These are phyloP conservation scores for Fusarium zealandicum DNA, from an alignment of 2,329 filamentous ascomycete genomes.

Conservation along the genomic window DNA sequence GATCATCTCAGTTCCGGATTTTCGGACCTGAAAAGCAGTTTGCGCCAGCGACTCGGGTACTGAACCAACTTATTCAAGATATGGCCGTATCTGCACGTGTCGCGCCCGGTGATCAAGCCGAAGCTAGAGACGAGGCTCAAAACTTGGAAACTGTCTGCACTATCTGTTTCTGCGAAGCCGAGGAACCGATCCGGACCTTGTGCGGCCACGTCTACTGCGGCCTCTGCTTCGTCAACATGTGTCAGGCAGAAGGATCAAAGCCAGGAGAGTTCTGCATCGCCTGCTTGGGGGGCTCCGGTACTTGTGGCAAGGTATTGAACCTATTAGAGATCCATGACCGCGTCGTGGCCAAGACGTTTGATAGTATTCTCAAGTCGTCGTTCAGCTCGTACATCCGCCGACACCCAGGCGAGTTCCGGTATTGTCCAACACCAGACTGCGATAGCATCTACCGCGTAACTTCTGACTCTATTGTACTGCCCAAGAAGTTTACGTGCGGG, in stretches of 20 bases:
- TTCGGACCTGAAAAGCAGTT: slow-evolving; percentile 5
- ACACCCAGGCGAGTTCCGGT: slow-evolving; percentile 44
- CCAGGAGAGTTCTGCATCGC: not conserved
- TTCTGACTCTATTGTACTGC: not conserved
- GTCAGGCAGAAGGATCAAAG: slow-evolving; percentile 7
- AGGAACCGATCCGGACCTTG: slow-evolving; percentile 45
- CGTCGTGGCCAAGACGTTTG: slow-evolving; percentile 41
- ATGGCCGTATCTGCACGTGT: not conserved
- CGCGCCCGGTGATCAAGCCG: slow-evolving; percentile 20
- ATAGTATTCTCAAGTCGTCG: slow-evolving; percentile 48
- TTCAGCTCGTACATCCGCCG: slow-evolving; percentile 47
- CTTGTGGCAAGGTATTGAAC: slow-evolving; percentile 35
- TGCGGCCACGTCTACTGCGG: slow-evolving; percentile 54
- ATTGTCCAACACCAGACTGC: slow-evolving; percentile 55
- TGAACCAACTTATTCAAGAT: not conserved
- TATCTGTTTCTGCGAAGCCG: slow-evolving; percentile 48
- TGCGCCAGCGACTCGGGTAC: not conserved
- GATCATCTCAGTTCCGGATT: slow-evolving; percentile 5
- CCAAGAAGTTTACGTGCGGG: slow-evolving; percentile 44
- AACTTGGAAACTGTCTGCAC: slow-evolving; percentile 39
- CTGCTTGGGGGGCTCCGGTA: not conserved
- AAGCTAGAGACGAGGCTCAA: no score
- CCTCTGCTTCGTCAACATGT: slow-evolving; percentile 48
- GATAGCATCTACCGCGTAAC: slow-evolving; percentile 49
- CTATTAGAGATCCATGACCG: slow-evolving; percentile 33